A percentile compares a stretch with the other conserved stretches of the same genome.
These are phyloP conservation scores for Salix purpurea DNA, from an alignment of 345 rosid species.

Conservation along the genomic window DNA sequence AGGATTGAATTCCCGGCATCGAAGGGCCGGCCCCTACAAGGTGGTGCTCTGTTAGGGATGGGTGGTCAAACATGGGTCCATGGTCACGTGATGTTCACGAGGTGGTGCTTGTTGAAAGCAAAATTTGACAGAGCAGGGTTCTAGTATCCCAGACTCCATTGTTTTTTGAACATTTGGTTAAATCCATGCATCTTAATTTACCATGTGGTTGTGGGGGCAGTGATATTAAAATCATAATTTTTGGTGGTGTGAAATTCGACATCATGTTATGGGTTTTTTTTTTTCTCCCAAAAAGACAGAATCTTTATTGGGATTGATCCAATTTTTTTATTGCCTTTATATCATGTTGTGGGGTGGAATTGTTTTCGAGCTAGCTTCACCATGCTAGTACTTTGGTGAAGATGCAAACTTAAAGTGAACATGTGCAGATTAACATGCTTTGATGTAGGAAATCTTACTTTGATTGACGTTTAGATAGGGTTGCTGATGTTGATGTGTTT, in stretches of 20 bases:
- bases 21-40: conserved; percentile 56
- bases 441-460: not conserved
- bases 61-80: conserved; percentile 46
- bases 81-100: conserved; percentile 42
- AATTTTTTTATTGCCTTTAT: not conserved
- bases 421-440: not conserved
- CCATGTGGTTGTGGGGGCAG: not conserved
- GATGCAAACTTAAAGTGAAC: not conserved
- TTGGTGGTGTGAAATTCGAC: not conserved
- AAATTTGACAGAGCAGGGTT: not conserved
- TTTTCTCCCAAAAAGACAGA: not conserved
- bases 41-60: conserved; percentile 24
- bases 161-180: not conserved
- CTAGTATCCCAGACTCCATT: not conserved
- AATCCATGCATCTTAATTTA: not conserved
- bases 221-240: not conserved
- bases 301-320: not conserved
- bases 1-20: conserved; percentile 22
- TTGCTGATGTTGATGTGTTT: not conserved
- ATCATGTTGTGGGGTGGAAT: not conserved
- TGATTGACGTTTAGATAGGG: not conserved
- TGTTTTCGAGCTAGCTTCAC: not conserved
- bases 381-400: not conserved
- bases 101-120: conserved; percentile 14
- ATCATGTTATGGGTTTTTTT: not conserved